Evolutionary conservation across 768 basidiomycete genomes (phyloP), one percentile per base, ranked within the genome.

Genomic region (Lyophyllum semitale): DNA sequence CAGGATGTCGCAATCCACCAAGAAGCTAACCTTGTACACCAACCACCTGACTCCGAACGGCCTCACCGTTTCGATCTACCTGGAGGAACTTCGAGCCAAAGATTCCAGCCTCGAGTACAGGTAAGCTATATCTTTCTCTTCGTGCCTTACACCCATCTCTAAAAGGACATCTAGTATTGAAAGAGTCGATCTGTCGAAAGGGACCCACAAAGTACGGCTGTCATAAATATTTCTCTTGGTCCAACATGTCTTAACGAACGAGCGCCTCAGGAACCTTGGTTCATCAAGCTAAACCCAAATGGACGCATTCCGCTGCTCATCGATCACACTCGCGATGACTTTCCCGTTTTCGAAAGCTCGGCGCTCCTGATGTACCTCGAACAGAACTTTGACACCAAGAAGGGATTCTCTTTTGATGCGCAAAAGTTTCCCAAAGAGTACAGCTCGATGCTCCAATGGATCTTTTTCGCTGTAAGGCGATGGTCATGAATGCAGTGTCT

Each of bases 281-380:
- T 87, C 72, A 78, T 93, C 58, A 77, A 83, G 38, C 64, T 87
- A 60, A 90, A 89, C 67, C 88, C 87, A 7, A 90, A 88, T 58
- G 86, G 87, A 32, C 68, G 88, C 45, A 91, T 92, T 51, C 89
- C 90, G 4, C 78, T 79, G 25, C 70, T 92, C 32, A 73, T 84
- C 32, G 88, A 92, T 66, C 80, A 77, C 51, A 71, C 76, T 22
- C 80, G 84, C 58, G 75, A 83, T 59, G 72, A 85, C 61, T 91
- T 91, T 63, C 60, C 61, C 6, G 82, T 91, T 35, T 92, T 92
- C 60, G 91, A 93, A 66, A 85, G 83, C 5, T 84, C 87, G 1
- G 91, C 93, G 11, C 93, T 96, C 56, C 70, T 94, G 49, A 70
- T 93, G n/a, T 95, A 91, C 66, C 83, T 96, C 48, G 78, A 78